Conservation (phyloP, 2,329 filamentous ascomycete species). For the Colletotrichum liaoningense region DNA sequence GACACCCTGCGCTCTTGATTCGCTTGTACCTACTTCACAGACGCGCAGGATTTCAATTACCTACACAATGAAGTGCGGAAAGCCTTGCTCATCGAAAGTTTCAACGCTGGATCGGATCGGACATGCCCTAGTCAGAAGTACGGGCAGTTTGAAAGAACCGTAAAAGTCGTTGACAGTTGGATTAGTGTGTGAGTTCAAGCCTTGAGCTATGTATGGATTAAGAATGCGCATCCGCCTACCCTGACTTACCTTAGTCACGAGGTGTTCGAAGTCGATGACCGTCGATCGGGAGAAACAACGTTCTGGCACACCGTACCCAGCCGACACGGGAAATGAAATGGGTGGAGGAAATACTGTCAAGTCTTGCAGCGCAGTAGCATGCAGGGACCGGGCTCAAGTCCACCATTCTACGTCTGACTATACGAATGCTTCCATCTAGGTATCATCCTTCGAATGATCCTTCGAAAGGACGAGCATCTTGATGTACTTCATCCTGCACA, state of each 20-base stretch:
- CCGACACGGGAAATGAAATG: background rate
- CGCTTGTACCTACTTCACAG: background rate
- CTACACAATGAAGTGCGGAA: background rate
- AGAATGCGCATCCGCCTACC: too few relatives aligned
- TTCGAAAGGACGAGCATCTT: background rate
- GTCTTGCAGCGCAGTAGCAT: background rate
- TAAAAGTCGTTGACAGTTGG: slow-evolving; percentile 7
- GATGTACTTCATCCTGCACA: background rate
- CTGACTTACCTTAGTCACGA: background rate
- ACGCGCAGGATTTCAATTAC: background rate
- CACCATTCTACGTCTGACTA: background rate
- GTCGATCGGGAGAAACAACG: background rate
- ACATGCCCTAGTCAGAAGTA: background rate
- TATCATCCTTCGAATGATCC: background rate
- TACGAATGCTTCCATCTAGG: background rate
- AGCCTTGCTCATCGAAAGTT: slow-evolving; percentile 19
- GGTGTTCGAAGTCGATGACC: background rate
- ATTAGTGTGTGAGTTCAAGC: background rate
- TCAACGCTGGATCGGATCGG: slow-evolving; percentile 22
- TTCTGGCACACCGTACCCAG: background rate
- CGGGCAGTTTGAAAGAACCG: background rate
- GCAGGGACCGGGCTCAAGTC: background rate
- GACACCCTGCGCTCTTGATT: background rate
- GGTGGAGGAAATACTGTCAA: background rate
- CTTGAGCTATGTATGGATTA: background rate